Evolutionary conservation across 2,329 filamentous ascomycete species (phyloP), one percentile per base, ranked within the genome.

Genomic region (Trichoderma sp.): DNA sequence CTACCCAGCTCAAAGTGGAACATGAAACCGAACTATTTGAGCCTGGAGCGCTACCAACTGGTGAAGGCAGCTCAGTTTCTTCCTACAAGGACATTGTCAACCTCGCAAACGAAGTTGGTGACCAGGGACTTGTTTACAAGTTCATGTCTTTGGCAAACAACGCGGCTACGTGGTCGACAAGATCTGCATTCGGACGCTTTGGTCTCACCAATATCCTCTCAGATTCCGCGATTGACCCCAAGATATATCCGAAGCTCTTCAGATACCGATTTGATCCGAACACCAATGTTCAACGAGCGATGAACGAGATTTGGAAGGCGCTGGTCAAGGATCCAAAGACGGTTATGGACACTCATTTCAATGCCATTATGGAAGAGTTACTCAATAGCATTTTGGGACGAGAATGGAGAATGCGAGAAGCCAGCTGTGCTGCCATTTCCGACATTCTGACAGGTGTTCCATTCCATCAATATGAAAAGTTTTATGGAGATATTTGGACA

Each of bases 121-220:
- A 99, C 75, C 95, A 96, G 70, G 94, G 92, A 74, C 84, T 99
- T n/a, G 92, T 98, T 1, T 99, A 99, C 83, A 93, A 94, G 71
- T 98, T 99, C 81, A 99, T 99, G 96, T 95, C 94, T 0, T 86
- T 99, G 73, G 96, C 96, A 3, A 93, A 94, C 1, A 97, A 97
- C 76, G 96, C 97, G 59, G 94, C 94, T 0, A 96, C 97, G 19
- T 99, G 96, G 96, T 95, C 94, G 1, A 97, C 94, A n/a, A 89
- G 96, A 62, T 96, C 96, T 0, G 96, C 96, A 0, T 98, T 99
- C 80, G 96, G 96, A 3, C 88, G 94, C 13, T 97, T 98, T 73
- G 96, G 96, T 0, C 86, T 99, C 61, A 96, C 94, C 78, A 96
- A 88, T 73, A 95, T 99, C 71, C 87, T 99, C 59, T 96, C 93